These are phyloP conservation scores for Stephanodiscus minutulus DNA, from an alignment of 108 stramenopile species.

Conservation along the genomic window DNA sequence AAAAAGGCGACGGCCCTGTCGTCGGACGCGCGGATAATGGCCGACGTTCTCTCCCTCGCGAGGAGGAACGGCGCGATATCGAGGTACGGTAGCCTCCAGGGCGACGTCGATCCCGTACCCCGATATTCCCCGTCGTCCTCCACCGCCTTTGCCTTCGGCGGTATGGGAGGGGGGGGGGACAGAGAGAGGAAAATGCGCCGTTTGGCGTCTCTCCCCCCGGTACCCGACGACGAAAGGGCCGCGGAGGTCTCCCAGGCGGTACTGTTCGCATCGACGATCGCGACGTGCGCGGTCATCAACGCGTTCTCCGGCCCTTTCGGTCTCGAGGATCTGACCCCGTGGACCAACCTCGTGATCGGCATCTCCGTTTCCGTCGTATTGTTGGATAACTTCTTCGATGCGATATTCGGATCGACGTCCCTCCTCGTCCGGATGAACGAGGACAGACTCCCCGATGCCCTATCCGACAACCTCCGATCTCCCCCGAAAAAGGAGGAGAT, in stretches of 20 bases:
- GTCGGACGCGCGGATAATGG: slow-evolving; percentile 74
- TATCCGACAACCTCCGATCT: slow-evolving; percentile 38
- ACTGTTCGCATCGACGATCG: slow-evolving; percentile 62
- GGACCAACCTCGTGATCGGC: slow-evolving; percentile 56
- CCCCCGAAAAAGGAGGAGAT: slow-evolving; percentile 51
- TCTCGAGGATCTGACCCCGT: slow-evolving; percentile 59
- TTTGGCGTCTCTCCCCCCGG: slow-evolving; percentile 52
- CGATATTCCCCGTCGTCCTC: slow-evolving; percentile 31
- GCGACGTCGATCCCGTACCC: slow-evolving; percentile 60
- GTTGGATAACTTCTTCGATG: slow-evolving; percentile 88
- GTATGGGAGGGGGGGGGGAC: slow-evolving; percentile 50
- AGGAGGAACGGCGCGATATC: slow-evolving; percentile 58
- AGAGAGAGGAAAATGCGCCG: slow-evolving; percentile 50
- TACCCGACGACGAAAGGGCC: slow-evolving; percentile 84
- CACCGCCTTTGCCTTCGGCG: slow-evolving; percentile 28
- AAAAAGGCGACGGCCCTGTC: slow-evolving; percentile 67
- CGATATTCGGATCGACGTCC: slow-evolving; percentile 48
- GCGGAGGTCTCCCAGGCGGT: slow-evolving; percentile 79
- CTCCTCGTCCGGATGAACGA: slow-evolving; percentile 53
- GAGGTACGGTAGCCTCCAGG: slow-evolving; percentile 66
- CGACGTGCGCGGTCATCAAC: slow-evolving; percentile 66
- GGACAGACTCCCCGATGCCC: slow-evolving; percentile 56
- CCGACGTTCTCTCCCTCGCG: slow-evolving; percentile 57
- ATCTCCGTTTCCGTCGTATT: slow-evolving; percentile 59
- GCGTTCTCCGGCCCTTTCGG: slow-evolving; percentile 57